Evolutionary conservation across 1,139 yeast species (phyloP).

Genomic region (Yueomyces sp.): DNA sequence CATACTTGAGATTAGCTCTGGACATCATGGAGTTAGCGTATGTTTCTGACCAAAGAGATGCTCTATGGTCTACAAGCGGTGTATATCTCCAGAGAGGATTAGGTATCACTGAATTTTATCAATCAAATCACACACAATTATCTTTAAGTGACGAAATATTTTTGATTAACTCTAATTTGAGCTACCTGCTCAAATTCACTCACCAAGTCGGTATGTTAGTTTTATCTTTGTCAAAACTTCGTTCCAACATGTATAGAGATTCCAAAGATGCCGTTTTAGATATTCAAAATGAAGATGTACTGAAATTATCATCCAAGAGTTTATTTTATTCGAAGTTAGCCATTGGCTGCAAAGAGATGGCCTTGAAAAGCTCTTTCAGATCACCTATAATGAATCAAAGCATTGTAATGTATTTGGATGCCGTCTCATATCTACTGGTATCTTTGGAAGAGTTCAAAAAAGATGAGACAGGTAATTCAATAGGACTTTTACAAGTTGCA

Average conservation of each 20-base stretch:
- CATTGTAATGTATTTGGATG: conserved; percentile 11
- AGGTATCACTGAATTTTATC: conserved; percentile 14
- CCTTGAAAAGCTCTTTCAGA: conserved; percentile 2
- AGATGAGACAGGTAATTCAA: conserved; percentile 15
- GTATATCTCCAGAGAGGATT: conserved; percentile 13
- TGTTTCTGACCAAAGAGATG: conserved; percentile 5
- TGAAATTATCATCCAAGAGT: conserved; percentile 12
- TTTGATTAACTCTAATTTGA: conserved; percentile 3
- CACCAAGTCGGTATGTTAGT: conserved; percentile 20
- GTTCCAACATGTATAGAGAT: conserved; percentile 11
- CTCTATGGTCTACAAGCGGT: conserved; percentile 17
- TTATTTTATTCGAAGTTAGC: conserved; percentile 16
- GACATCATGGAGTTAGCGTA: conserved; percentile 17
- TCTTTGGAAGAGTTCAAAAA: conserved; percentile 18
- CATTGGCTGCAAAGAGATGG: conserved; percentile 17
- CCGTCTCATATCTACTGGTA: conserved; percentile 13
- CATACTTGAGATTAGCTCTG: conserved; percentile 11
- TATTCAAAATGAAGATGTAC: conserved; percentile 17
- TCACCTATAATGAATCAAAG: conserved; percentile 6
- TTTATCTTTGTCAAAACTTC: conserved; percentile 18
- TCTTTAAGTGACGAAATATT: neutral
- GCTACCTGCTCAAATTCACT: conserved; percentile 9
- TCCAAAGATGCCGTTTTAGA: conserved; percentile 14
- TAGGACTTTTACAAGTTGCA: conserved; percentile 18
- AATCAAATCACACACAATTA: neutral